These are phyloP conservation scores for Cyberlindnera euphorbiae DNA, from an alignment of 805 yeast genomes.

Conservation along the genomic window DNA sequence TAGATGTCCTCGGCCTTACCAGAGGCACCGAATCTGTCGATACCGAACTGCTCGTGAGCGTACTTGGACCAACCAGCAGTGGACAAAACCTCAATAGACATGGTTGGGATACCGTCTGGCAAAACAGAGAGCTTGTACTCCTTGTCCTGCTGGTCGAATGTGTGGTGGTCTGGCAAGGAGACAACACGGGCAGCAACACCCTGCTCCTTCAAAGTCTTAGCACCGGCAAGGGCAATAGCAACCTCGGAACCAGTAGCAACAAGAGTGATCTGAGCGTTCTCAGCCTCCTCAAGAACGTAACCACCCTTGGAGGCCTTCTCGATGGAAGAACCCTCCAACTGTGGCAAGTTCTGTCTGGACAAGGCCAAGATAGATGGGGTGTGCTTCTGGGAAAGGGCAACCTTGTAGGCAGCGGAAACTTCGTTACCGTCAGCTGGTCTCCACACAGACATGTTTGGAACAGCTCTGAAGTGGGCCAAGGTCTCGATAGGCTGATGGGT, in stretches of 20 bases:
- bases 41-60: slow-evolving; percentile 94
- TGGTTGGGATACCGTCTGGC: slow-evolving; percentile 91
- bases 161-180: slow-evolving; percentile 87
- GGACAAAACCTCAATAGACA: slow-evolving; percentile 91
- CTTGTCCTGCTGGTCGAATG: slow-evolving; percentile 78
- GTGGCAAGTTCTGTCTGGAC: slow-evolving; percentile 87
- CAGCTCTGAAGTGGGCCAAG: slow-evolving; percentile 79
- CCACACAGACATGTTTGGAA: slow-evolving; percentile 80
- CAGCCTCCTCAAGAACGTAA: slow-evolving; percentile 64
- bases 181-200: slow-evolving; percentile 81
- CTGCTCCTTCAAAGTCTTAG: slow-evolving; percentile 57
- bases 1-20: slow-evolving; percentile 83
- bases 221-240: slow-evolving; percentile 72
- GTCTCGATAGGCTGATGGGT: slow-evolving; percentile 92
- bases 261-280: slow-evolving; percentile 64
- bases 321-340: slow-evolving; percentile 85
- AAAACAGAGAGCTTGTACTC: slow-evolving; percentile 82
- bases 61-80: slow-evolving; percentile 91
- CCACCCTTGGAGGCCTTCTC: slow-evolving; percentile 96
- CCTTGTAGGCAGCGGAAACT: slow-evolving; percentile 75
- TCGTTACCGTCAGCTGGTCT: slow-evolving; percentile 95
- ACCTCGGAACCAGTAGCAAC: slow-evolving; percentile 95
- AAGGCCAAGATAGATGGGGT: slow-evolving; percentile 76
- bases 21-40: slow-evolving; percentile 94
- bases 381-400: slow-evolving; percentile 52